These are phyloP conservation scores for Quercus suber DNA, from an alignment of 306 rosid genomes.

Conservation along the genomic window DNA sequence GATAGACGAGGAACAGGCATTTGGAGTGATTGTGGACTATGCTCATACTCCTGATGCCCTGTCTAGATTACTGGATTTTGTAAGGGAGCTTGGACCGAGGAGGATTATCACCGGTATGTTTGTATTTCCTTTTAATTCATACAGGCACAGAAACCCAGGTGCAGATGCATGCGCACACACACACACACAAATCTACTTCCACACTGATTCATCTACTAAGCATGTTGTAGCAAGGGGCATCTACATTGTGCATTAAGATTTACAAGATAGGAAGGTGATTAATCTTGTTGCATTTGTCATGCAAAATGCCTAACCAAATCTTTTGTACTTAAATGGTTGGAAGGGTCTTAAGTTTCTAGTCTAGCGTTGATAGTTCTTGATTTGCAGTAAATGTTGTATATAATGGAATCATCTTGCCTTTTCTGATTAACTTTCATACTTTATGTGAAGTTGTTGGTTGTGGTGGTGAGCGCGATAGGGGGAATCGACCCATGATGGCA, in stretches of 20 bases:
- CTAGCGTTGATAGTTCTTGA: not conserved
- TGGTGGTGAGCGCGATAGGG: slow-evolving; percentile 73
- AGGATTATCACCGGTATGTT: slow-evolving; percentile 82
- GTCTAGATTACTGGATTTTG: slow-evolving; percentile 88
- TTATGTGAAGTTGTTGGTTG: slow-evolving; percentile 69
- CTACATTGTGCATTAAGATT: not conserved
- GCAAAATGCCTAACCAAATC: not conserved
- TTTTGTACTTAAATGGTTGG: slow-evolving; percentile 2
- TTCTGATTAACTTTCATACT: slow-evolving; percentile 19
- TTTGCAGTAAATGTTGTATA: not conserved
- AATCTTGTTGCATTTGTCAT: not conserved
- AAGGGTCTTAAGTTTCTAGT: not conserved
- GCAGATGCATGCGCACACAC: not conserved
- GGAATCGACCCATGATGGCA: slow-evolving; percentile 90
- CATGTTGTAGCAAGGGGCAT: not conserved
- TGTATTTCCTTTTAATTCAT: slow-evolving; percentile 3
- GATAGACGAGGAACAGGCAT: slow-evolving; percentile 95
- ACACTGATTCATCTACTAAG: slow-evolving; percentile 14
- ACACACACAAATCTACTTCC: not conserved
- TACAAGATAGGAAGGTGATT: not conserved
- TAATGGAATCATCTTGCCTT: slow-evolving; percentile 13
- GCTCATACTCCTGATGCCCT: slow-evolving; percentile 87
- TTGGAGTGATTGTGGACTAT: slow-evolving; percentile 94
- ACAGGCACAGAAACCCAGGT: not conserved
- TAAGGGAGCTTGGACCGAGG: slow-evolving; percentile 90